Conservation (phyloP, 1,284 basidiomycete genomes). For the Tilletia horrida region DNA sequence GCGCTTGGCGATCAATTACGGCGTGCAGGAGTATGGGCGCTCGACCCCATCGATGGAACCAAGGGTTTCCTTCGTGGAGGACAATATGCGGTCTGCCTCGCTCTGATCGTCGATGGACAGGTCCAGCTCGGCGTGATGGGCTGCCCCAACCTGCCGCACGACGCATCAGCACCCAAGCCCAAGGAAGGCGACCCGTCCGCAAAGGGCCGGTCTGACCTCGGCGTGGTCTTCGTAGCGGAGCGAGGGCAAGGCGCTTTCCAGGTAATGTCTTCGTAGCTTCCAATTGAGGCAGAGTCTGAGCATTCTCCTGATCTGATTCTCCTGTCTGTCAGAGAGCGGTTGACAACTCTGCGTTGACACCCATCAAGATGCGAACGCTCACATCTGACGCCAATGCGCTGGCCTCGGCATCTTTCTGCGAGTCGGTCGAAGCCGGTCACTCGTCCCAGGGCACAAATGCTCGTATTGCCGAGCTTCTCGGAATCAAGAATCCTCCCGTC, state of each 20-base stretch:
- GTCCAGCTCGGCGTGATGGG: conserved; percentile 79
- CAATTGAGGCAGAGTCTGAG: background rate
- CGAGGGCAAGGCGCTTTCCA: conserved; percentile 48
- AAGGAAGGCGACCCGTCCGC: conserved; percentile 47
- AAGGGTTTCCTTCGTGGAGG: conserved; percentile 94
- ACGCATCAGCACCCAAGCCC: conserved; percentile 56
- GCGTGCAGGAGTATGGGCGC: conserved; percentile 69
- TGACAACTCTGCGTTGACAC: conserved; percentile 24
- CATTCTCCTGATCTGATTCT: background rate
- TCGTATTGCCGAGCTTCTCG: conserved; percentile 69
- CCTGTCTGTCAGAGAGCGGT: conserved; percentile 29
- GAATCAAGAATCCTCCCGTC: conserved; percentile 67
- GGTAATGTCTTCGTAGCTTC: background rate
- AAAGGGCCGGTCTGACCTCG: conserved; percentile 37
- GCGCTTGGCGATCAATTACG: background rate
- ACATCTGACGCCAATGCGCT: conserved; percentile 43
- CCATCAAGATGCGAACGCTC: conserved; percentile 45
- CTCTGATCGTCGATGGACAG: conserved; percentile 77
- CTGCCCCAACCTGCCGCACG: conserved; percentile 76
- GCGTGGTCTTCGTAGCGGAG: conserved; percentile 48
- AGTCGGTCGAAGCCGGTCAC: conserved; percentile 90
- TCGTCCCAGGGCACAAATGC: conserved; percentile 79
- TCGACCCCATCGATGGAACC: conserved; percentile 88
- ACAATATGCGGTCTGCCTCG: conserved; percentile 94
- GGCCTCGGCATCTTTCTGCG: conserved; percentile 70